Base-by-base conservation (phyloP, 805 yeast species). In the Kodamaea laetipori region DNA sequence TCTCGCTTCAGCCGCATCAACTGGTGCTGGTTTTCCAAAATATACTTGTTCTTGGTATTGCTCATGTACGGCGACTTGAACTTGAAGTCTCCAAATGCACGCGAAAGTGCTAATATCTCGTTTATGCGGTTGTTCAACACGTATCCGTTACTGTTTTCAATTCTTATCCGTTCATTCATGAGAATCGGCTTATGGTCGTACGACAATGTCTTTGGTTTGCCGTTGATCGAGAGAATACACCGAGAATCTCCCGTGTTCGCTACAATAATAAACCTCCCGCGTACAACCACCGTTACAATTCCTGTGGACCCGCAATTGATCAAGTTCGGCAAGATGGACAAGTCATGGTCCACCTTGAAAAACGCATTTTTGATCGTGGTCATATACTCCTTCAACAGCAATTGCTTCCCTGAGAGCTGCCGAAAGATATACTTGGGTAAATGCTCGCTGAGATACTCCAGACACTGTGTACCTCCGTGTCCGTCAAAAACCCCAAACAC, bases 241-340 rank as follows among this genome's bases (percentile, higher is more conserved):
- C 95, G 69, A 5, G 90, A 84, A 60, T 86, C 95, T 4, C 95
- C 95, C 2, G 86, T 73, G 54, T 86, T 86, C 11, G 86, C 84
- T 9, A 80, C 82, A 16, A 76, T 71, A 10, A 86, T 64, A 45
- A 58, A 66, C 24, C 58, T 52, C 26, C 61, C 53, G n/a, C 57
- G 57, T 5, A 70, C 46, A 13, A 71, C 45, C 3, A 60, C 50
- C 6, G 70, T 49, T 3, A 69, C 54, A 2, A 69, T 64, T 1
- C 69, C 75, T 1, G 76, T 71, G n/a, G 71, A 58, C 11, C 76
- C 76, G 45, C 75, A 69, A 46, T 67, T 64, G 36, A 57, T 53
- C 11, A 66, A 51, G 41, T 60, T 54, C 15, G 59, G 60, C 13
- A 49, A 17, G 6, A 31, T 26, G 17, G 55, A 51, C 36, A 71